Percentiles rank a stretch among this genome's conserved stretches.
These are phyloP conservation scores for Paxillus involutus DNA, from an alignment of 768 basidiomycete genomes.

Conservation along the genomic window DNA sequence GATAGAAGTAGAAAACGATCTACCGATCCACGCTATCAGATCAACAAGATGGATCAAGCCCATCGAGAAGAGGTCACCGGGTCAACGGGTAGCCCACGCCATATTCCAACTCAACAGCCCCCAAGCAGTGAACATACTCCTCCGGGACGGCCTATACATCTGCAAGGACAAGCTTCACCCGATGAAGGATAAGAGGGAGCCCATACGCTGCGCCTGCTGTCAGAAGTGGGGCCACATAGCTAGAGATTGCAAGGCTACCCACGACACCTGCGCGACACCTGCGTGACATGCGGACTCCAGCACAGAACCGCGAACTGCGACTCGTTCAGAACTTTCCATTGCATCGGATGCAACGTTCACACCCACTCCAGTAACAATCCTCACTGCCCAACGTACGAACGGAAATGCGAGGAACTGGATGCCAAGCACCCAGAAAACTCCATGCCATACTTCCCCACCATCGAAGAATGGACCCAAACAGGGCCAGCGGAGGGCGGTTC, in stretches of 20 bases:
- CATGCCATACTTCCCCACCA: no score
- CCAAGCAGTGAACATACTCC: background rate
- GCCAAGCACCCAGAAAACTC: no score
- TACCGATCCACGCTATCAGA: background rate
- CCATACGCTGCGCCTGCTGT: background rate
- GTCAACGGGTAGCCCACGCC: background rate
- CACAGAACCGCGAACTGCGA: background rate
- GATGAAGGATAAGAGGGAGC: background rate
- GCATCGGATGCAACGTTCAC: no score
- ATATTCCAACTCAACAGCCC: background rate
- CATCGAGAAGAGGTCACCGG: background rate
- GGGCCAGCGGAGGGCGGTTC: no score
- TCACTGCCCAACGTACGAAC: no score
- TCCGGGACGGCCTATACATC: background rate
- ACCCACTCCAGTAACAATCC: no score
- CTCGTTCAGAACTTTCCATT: no score
- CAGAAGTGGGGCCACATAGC: conserved; percentile 3
- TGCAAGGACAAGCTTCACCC: background rate
- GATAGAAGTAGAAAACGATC: background rate
- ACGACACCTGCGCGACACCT: conserved; percentile 1
- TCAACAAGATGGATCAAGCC: background rate
- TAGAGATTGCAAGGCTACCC: background rate
- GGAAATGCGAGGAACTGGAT: no score
- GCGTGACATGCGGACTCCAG: background rate
- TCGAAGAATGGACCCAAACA: no score